Evolutionary conservation across 306 rosid species (phyloP), one percentile per base, ranked within the genome.

Genomic region (Corylus heterophylla): DNA sequence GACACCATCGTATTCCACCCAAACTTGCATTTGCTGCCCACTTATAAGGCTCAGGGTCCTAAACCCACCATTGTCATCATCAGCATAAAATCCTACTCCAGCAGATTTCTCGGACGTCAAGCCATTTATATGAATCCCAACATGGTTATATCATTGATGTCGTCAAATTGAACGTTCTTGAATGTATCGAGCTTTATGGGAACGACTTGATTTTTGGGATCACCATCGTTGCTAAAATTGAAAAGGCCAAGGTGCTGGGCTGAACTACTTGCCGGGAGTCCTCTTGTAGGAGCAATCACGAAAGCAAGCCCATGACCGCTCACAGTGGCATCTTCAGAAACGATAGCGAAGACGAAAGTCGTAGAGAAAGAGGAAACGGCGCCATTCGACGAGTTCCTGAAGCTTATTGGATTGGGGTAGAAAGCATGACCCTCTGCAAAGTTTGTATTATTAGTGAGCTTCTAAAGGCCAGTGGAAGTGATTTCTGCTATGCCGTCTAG

Each of bases 81-180:
- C 27, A 1, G 25, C 45, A 29, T 68, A 82, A 54, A 81, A 91
- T 1, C 89, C 86, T 0, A 90, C 98, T 0, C 86, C 12, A 11
- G 71, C n/a, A 8, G 93, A 74, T 0, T 0, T 20, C 0, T 1
- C 73, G 0, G 92, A 93, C 1, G 27, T 25, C 71, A 93, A 76
- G 3, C 82, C 78, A 67, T 93, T 89, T 18, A 91, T 72, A 55
- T 93, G 86, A 17, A 93, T 87, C 55, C 94, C 98, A 42, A 87
- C 92, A 73, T 93, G 97, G 74, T 92, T 90, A n/a, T n/a, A n/a
- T 82, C 87, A 42, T 89, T 78, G 78, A 89, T 90, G 71, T 92
- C 97, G 0, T 0, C 17, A 54, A 86, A 22, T 22, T 22, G 0
- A 0, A 0, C 0, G 82, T 31, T 89, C 78, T 17, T 44, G n/a